Evolutionary conservation across 345 rosid species (phyloP), one percentile per base, ranked within the genome.

Genomic region (Chamaenerion angustifolium): DNA sequence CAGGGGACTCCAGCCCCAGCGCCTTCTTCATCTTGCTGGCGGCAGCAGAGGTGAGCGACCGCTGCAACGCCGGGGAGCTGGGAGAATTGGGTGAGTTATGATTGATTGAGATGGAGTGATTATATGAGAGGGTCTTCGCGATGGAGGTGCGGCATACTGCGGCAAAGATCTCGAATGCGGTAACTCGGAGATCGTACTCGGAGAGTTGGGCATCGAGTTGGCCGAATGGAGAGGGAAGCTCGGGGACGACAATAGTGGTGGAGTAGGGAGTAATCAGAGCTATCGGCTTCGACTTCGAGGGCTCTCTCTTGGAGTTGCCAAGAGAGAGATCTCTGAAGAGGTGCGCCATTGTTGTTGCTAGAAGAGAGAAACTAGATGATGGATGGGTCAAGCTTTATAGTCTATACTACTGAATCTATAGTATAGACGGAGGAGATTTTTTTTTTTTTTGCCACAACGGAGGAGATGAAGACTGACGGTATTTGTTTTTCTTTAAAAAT

Each of bases 21-120:
- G 95, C 96, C 56, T 80, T 92, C 79, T 92, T 92, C 95, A 92
- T 80, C 71, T 80, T 82, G 65, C 93, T 84, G 0, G 98, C 95
- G 51, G 96, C 98, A 35, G 90, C 59, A 9, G 95, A 83, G 21
- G 98, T 92, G 27, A 87, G 77, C 9, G 98, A 92, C 6, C 94
- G 79, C 70, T 92, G 93, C 35, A 79, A 46, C n/a, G 72, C 73
- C 16, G 61, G 61, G 11, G 61, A 56, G 48, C 35, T 42, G 12
- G 86, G 78, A 2, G 86, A 59, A 48, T 61, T 67, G 43, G 83
- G 76, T 6, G 81, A 53, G 51, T 52, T 58, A 48, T 52, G 13
- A 64, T 40, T 48, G 10, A 77, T 78, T 2, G 83, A 76, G 46
- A 76, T 90, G 12, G 75, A 13, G 18, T 54, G 47, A 17, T 52